Base-by-base conservation (phyloP, 768 basidiomycete species). In the Tricholoma matsutake region DNA sequence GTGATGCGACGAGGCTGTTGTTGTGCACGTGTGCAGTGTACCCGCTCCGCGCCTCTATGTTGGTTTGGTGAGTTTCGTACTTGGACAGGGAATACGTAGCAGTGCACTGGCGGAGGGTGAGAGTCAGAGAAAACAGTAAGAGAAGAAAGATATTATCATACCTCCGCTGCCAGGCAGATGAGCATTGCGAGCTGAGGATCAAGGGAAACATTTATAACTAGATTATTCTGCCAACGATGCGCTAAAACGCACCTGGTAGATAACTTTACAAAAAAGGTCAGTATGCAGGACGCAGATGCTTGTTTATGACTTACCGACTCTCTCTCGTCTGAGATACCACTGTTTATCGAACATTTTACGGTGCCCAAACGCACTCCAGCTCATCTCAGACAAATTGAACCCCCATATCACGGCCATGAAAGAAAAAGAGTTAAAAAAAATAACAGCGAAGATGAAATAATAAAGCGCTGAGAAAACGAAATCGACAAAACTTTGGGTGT, bases 11-110 rank as follows among this genome's bases (percentile, higher is more conserved):
- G 57, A 76, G 49, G 57, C 70, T 71, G 57, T 74, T 68, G 59
- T 75, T 73, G 64, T 73, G 66, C 1, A 76, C 67, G 0, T 56
- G 35, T 2, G 72, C 74, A 0, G 62, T 63, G 28, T 60, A 59
- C 14, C 55, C 56, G 52, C 66, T 60, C 22, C 64, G 37, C 1
- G 59, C 57, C 35, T 72, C 63, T 62, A 76, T 66, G 60, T 75
- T 64, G 25, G 53, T 58, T 58, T 75, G 68, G 13, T 70, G 72
- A 37, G 60, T 54, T 57, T 73, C 63, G 63, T 78, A 76, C 59
- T 78, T 78, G 25, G 69, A 65, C 43, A 76, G 67, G 32, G 74
- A 73, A 59, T 74, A 78, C 7, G 74, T 76, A 4, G 76, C 75
- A 2, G 70, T 70, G 54, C 74, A 73, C 69, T 70, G 52, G 3